Percentiles rank a stretch among this genome's conserved stretches.
Evolutionary conservation across 225 moss, liverwort and hornwort species (phyloP).

Genomic region (Lunularia cruciata): DNA sequence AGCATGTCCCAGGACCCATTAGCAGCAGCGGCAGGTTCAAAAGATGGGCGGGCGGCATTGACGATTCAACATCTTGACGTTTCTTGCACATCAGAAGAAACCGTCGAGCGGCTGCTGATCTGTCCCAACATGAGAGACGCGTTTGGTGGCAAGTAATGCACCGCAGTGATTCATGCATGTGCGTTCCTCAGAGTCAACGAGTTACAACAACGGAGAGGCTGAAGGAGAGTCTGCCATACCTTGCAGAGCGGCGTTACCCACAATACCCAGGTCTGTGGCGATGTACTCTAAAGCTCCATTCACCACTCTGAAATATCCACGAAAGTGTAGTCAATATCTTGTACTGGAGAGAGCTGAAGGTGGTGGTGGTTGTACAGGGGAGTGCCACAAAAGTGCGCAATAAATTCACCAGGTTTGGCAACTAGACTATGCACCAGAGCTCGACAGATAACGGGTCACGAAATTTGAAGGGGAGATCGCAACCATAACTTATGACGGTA

Average conservation of each 20-base stretch:
- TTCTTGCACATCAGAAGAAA: background rate
- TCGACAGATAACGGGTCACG: no score
- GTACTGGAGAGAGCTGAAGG: background rate
- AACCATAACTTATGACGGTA: background rate
- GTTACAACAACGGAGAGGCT: background rate
- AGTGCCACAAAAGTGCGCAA: background rate
- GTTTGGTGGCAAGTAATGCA: background rate
- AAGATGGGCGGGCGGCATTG: no score
- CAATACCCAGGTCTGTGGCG: slow-evolving; percentile 67
- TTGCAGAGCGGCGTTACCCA: slow-evolving; percentile 63
- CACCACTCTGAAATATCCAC: slow-evolving; percentile 59
- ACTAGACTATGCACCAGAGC: no score
- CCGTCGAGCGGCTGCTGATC: background rate
- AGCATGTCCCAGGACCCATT: background rate
- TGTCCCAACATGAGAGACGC: background rate
- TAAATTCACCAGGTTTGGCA: background rate
- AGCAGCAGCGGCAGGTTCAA: no score
- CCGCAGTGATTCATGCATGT: background rate
- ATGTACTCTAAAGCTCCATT: slow-evolving; percentile 92
- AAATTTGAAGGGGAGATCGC: background rate
- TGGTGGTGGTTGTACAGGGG: background rate
- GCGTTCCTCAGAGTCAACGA: no score
- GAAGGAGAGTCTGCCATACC: slow-evolving; percentile 52
- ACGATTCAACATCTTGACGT: background rate
- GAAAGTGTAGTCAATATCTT: slow-evolving; percentile 7